Conservation (phyloP, 139 green algal genomes). For the Yamagishiella unicocca region DNA sequence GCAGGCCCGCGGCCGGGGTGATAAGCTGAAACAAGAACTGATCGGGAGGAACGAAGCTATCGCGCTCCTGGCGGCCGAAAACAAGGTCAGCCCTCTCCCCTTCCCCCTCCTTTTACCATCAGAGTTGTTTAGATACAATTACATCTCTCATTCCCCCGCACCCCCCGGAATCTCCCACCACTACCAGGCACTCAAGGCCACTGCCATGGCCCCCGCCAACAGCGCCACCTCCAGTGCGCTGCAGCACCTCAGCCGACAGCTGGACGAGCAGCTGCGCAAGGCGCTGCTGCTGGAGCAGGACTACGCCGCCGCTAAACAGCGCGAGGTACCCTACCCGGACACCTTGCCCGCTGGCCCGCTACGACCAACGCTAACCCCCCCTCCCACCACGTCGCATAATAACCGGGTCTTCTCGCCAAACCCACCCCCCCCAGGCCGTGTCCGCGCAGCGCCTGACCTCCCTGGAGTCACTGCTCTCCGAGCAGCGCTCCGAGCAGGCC, state of each 20-base stretch:
- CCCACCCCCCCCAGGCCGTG: conserved; percentile 11
- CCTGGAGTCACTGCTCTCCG: background rate
- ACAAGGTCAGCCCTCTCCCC: background rate
- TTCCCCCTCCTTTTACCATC: background rate
- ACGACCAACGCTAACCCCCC: no score
- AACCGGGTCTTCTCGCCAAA: no score
- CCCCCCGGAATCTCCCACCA: background rate
- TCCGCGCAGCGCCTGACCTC: conserved; percentile 7
- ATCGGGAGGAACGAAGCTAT: conserved; percentile 4
- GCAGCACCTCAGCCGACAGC: conserved; percentile 19
- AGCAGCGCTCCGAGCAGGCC: conserved; percentile 1
- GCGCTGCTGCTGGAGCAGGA: conserved; percentile 44
- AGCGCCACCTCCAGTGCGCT: background rate
- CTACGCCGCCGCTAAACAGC: conserved; percentile 31
- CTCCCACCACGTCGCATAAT: no score
- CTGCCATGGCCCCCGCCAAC: background rate
- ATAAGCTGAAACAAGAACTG: conserved; percentile 50
- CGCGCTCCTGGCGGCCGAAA: background rate
- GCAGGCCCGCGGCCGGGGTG: background rate
- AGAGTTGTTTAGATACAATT: no score
- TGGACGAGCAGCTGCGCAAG: conserved; percentile 33
- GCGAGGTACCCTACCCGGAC: conserved; percentile 19
- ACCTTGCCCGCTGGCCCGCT: no score
- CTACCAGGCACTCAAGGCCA: background rate
- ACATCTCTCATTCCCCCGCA: background rate